phyloP scores from a whole-genome alignment of 805 yeast species.

The Schwanniomyces occidentalis region DNA sequence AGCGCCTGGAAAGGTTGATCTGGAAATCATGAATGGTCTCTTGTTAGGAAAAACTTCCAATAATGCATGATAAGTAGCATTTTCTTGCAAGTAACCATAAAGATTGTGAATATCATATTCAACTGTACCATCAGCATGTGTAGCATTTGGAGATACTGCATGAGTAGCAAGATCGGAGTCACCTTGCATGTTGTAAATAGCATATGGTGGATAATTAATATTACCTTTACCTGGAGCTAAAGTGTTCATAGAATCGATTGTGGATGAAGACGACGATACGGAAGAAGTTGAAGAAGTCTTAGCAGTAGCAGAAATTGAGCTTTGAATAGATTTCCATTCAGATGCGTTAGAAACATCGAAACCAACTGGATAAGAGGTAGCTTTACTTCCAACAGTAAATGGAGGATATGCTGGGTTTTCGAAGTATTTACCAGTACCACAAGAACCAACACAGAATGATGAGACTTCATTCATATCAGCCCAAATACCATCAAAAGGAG shows the following conservation, averaged over 20 bases:
- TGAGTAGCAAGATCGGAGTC: conserved; percentile 22
- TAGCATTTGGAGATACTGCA: conserved; percentile 28
- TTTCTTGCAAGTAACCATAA: conserved; percentile 23
- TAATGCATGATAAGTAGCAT: conserved; percentile 19
- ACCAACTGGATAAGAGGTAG: conserved; percentile 15
- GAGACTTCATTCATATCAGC: conserved; percentile 27
- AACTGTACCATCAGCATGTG: conserved; percentile 25
- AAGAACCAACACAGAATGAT: conserved; percentile 33
- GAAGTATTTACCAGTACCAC: conserved; percentile 18
- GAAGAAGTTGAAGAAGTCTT: conserved; percentile 10
- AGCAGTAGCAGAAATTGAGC: conserved; percentile 11
- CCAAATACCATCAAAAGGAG: conserved; percentile 23
- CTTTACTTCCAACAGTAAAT: conserved; percentile 13
- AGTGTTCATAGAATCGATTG: conserved; percentile 15
- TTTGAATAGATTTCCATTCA: conserved; percentile 13
- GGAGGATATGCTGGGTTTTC: conserved; percentile 21
- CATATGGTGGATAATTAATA: conserved; percentile 34
- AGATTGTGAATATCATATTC: conserved; percentile 28
- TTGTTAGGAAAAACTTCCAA: conserved; percentile 16
- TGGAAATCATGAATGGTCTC: conserved; percentile 23
- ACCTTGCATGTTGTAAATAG: conserved; percentile 26
- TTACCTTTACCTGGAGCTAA: conserved; percentile 26
- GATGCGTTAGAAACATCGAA: conserved; percentile 17
- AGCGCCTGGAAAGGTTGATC: conserved; percentile 23
- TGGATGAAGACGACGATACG: conserved; percentile 10